These are phyloP conservation scores for Pseudocercospora pini-densiflorae DNA, from an alignment of 2,329 filamentous ascomycete species.

Conservation along the genomic window DNA sequence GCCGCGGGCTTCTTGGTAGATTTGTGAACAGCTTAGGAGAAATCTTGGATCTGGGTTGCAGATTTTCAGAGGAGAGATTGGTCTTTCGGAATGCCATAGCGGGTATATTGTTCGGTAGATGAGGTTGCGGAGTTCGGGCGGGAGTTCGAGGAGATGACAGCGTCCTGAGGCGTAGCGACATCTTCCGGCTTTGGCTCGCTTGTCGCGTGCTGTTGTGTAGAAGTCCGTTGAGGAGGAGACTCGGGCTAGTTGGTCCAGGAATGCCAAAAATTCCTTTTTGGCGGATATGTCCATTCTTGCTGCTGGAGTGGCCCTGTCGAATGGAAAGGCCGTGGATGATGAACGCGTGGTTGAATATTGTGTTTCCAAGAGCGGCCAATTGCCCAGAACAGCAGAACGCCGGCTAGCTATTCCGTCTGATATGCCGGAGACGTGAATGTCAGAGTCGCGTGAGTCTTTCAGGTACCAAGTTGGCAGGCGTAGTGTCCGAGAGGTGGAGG, in stretches of 20 bases:
- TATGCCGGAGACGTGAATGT: not conserved
- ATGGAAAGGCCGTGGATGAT: too few relatives aligned
- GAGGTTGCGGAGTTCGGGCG: conserved; percentile 17
- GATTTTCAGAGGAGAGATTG: conserved; percentile 1
- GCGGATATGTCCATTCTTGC: not conserved
- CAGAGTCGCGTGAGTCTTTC: not conserved
- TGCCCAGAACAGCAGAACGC: too few relatives aligned
- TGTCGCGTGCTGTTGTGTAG: not conserved
- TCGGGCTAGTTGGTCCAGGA: not conserved
- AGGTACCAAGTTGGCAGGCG: not conserved
- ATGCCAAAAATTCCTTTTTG: not conserved
- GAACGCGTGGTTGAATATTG: too few relatives aligned
- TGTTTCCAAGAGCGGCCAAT: too few relatives aligned
- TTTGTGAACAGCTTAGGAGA: conserved; percentile 4
- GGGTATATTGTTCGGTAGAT: conserved; percentile 13
- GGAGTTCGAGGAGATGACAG: conserved; percentile 14
- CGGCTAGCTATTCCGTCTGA: not conserved
- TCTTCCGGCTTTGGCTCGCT: not conserved
- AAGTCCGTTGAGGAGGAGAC: not conserved
- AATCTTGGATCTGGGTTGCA: not conserved
- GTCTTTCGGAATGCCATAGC: not conserved
- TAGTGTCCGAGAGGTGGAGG: not conserved
- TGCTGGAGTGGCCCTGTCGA: not conserved
- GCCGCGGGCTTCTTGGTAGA: conserved; percentile 4
- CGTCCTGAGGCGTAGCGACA: not conserved